phyloP scores from a whole-genome alignment of 2,329 filamentous ascomycete genomes.

The Aspergillus texensis region DNA sequence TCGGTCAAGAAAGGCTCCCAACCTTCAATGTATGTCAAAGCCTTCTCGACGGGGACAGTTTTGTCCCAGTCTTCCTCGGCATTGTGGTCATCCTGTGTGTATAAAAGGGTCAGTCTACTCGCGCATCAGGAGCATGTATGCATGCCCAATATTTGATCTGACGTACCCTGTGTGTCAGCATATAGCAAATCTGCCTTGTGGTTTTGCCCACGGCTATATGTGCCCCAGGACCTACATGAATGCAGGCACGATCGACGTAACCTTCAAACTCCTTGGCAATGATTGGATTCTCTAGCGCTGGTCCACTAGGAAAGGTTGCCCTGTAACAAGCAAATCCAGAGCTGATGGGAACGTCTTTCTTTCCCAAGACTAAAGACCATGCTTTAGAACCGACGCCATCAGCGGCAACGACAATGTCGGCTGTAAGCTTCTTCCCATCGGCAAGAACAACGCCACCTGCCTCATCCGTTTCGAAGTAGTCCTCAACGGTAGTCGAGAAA shows the following conservation, averaged over 20 bases:
- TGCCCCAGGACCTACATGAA: slow-evolving; percentile 7
- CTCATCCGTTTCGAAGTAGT: slow-evolving; percentile 3
- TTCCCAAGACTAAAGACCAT: slow-evolving; percentile 5
- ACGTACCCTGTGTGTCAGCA: slow-evolving; percentile 9
- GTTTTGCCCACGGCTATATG: slow-evolving; percentile 1
- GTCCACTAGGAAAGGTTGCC: slow-evolving; percentile 1
- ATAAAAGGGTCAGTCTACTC: background rate
- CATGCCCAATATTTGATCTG: no score
- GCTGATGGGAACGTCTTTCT: slow-evolving; percentile 3
- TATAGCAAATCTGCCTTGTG: background rate
- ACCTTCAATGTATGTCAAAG: background rate
- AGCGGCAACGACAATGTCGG: slow-evolving; percentile 9
- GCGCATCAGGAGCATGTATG: no score
- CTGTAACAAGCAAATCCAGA: slow-evolving; percentile 10
- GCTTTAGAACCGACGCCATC: slow-evolving; percentile 10
- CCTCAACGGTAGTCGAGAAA: background rate
- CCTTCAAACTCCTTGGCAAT: slow-evolving; percentile 7
- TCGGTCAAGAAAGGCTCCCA: background rate
- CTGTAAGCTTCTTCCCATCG: slow-evolving; percentile 1
- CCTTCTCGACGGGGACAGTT: background rate
- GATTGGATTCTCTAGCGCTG: slow-evolving; percentile 2
- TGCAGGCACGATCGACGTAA: background rate
- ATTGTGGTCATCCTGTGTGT: background rate
- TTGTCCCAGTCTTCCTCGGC: background rate
- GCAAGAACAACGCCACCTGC: background rate